Evolutionary conservation across 257 asterid genomes (phyloP).

Genomic region (Gentiana straminea): DNA sequence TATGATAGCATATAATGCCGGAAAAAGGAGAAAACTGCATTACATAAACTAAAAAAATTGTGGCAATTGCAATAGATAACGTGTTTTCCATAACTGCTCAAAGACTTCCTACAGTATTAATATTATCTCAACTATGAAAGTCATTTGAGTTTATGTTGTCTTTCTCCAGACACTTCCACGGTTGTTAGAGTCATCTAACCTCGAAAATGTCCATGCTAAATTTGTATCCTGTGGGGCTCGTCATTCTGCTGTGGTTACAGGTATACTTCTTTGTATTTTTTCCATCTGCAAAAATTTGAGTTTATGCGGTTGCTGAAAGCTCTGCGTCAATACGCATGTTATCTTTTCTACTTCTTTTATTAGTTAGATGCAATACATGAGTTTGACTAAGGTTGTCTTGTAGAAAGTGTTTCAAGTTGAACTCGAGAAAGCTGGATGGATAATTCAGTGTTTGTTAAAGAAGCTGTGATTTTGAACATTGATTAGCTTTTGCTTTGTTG

Average conservation of each 20-base stretch:
- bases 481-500: conserved; percentile 8
- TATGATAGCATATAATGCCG: no score
- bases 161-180: conserved; percentile 72
- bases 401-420: not conserved
- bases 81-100: conserved; percentile 2
- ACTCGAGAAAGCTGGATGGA: no score
- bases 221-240: conserved; percentile 96
- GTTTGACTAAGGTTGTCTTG: not conserved
- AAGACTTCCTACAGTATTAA: not conserved
- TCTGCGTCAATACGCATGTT: no score
- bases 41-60: no score
- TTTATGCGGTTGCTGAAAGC: not conserved
- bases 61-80: not conserved
- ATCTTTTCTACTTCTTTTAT: no score
- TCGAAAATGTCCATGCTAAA: conserved; percentile 71
- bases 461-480: no score
- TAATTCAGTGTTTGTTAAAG: no score
- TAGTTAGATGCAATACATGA: not conserved
- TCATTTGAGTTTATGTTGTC: not conserved
- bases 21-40: not conserved
- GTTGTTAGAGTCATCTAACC: conserved; percentile 69
- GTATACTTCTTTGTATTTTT: conserved; percentile 19
- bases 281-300: not conserved
- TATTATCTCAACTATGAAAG: not conserved
- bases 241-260: conserved; percentile 75